Evolutionary conservation across 345 rosid species (phyloP).

Genomic region (Brassica carinata): DNA sequence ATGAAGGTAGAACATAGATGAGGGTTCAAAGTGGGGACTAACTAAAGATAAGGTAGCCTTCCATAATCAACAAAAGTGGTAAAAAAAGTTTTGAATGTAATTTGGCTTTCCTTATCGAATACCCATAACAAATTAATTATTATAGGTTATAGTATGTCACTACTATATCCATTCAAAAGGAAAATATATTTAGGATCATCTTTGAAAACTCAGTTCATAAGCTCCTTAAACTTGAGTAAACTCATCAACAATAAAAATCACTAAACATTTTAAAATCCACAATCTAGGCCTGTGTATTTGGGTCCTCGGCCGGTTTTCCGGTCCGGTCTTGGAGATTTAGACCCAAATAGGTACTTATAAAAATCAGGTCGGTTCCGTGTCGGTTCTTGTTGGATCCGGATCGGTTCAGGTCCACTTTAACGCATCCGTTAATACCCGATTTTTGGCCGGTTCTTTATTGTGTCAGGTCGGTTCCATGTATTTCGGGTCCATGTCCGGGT

Average conservation of each 20-base stretch:
- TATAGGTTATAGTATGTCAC: too few relatives aligned
- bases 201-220: too few relatives aligned
- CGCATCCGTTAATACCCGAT: background rate
- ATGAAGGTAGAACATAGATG: background rate
- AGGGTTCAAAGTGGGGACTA: background rate
- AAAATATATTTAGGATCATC: too few relatives aligned
- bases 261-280: background rate
- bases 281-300: too few relatives aligned
- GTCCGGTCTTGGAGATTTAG: background rate
- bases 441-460: background rate
- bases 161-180: too few relatives aligned
- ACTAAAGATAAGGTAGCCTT: background rate
- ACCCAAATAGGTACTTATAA: background rate
- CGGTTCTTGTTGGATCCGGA: background rate
- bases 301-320: too few relatives aligned
- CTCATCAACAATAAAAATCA: background rate
- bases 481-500: background rate
- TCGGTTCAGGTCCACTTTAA: background rate
- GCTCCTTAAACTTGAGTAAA: background rate
- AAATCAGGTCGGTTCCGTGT: too few relatives aligned
- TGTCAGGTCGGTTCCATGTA: background rate
- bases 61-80: background rate
- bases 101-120: background rate
- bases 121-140: background rate
- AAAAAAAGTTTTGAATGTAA: background rate